Evolutionary conservation across 106 monocot species (phyloP).

Genomic region (Dendrobium chrysotoxum): DNA sequence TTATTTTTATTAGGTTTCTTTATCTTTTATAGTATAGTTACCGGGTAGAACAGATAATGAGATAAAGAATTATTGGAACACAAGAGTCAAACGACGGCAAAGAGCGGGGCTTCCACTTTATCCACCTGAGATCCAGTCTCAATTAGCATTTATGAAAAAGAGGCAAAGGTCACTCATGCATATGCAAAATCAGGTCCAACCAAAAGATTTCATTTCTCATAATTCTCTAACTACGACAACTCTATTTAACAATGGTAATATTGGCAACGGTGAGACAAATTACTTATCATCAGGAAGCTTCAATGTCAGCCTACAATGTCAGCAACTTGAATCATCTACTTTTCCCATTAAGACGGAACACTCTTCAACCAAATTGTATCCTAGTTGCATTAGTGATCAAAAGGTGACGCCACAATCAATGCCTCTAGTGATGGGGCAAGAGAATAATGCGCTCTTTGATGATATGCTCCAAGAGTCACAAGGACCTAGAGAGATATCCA

Average conservation of each 20-base stretch:
- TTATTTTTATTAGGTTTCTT: too few relatives aligned
- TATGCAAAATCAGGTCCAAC: neutral
- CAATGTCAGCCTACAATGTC: neutral
- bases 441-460: constrained; percentile 28
- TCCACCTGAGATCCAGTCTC: constrained; percentile 26
- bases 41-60: constrained; percentile 77
- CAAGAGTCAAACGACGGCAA: constrained; percentile 50
- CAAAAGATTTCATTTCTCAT: neutral
- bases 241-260: neutral
- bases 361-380: constrained; percentile 58
- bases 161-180: neutral
- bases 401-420: neutral
- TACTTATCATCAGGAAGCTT: constrained; percentile 9
- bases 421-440: neutral
- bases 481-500: neutral
- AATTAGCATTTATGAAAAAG: neutral
- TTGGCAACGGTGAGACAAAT: neutral
- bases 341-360: constrained; percentile 36
- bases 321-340: neutral
- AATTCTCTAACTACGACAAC: neutral
- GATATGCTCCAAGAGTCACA: constrained; percentile 30
- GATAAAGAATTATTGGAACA: constrained; percentile 83
- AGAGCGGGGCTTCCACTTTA: constrained; percentile 49
- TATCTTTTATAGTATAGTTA: constrained; percentile 10
- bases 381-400: neutral